Base-by-base conservation (phyloP, 306 rosid genomes). In the Fragaria vesca region DNA sequence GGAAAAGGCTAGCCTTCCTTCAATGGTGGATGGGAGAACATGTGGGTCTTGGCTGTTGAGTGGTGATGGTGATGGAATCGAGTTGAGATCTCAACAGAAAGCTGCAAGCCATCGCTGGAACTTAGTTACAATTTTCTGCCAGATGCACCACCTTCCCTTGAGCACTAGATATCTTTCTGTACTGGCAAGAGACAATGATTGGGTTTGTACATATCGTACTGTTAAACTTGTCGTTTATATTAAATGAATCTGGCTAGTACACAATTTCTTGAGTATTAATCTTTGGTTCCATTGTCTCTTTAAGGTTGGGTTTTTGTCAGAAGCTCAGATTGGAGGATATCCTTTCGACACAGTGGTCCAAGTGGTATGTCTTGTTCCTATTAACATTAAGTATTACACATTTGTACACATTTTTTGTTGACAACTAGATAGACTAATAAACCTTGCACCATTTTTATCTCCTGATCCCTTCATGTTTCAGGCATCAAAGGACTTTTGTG, bases 401-500 rank as follows among this genome's bases (percentile, higher is more conserved):
- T 2, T 45, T 9, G 6, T 45, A 7, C 43, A 66, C 50, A 36
- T 6, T 68, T 45, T 51, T 78, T 76, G 57, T 60, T 81, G 4
- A 2, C 68, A 63, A 58, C 58, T 57, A 30, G 21, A 54, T 3
- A 45, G 57, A 24, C 46, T 20, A 30, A 13, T 52, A 15, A 81
- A 81, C 73, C 67, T 36, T 52, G 69, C 72, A 81, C 58, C 76
- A 30, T 82, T 60, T 76, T 61, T 77, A 76, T 82, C 52, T 51
- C 76, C 21, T 80, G 55, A 51, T 67, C 60, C 34, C 77, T 73
- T 63, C 30, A 55, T 79, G 58, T 87, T 85, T 80, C 88, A 94
- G 98, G 97, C 97, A 78, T 94, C 97, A 52, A 94, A 88, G 88
- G 98, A 94, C 83, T 92, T 92, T 75, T 80, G 92, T 69, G 95